Conservation (phyloP, 352 stramenopile species). For the Thalassiosira mediterranea region DNA sequence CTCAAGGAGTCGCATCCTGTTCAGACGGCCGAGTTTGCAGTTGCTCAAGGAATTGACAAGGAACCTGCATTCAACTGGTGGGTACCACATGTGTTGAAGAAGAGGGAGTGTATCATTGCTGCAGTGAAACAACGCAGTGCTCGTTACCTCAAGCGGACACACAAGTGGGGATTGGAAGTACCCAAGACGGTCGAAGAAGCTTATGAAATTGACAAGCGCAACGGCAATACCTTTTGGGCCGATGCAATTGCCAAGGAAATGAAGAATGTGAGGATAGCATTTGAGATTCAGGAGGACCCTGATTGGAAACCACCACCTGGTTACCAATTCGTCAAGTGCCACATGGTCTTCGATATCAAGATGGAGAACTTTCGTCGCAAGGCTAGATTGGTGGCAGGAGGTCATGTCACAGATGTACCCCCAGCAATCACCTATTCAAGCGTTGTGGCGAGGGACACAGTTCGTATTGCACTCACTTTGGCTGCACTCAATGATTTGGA, state of each 20-base stretch:
- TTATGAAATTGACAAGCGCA: slow-evolving; percentile 13
- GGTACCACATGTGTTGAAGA: slow-evolving; percentile 39
- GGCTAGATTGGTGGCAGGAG: slow-evolving; percentile 25
- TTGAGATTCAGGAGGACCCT: slow-evolving; percentile 33
- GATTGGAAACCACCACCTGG: slow-evolving; percentile 6
- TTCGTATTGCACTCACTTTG: slow-evolving; percentile 27
- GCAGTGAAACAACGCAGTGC: slow-evolving; percentile 21
- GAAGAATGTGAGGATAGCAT: slow-evolving; percentile 21
- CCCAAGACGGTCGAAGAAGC: slow-evolving; percentile 29
- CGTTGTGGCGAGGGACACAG: slow-evolving; percentile 33
- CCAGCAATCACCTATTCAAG: slow-evolving; percentile 43
- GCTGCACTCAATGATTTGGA: slow-evolving; percentile 54
- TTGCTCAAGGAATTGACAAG: slow-evolving; percentile 26
- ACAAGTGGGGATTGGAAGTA: slow-evolving; percentile 44
- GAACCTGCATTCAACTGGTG: slow-evolving; percentile 59
- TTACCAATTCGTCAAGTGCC: slow-evolving; percentile 34
- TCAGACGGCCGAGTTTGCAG: slow-evolving; percentile 57
- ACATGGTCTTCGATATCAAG: slow-evolving; percentile 67
- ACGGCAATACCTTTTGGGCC: slow-evolving; percentile 31
- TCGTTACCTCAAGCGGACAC: slow-evolving; percentile 22
- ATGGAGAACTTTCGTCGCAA: slow-evolving; percentile 50
- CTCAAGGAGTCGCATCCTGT: slow-evolving; percentile 61
- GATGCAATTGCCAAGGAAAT: slow-evolving; percentile 55
- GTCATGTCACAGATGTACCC: slow-evolving; percentile 28
- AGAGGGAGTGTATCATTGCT: slow-evolving; percentile 33